phyloP scores from a whole-genome alignment of 1,139 yeast genomes.

The Yamadazyma aaseri region DNA sequence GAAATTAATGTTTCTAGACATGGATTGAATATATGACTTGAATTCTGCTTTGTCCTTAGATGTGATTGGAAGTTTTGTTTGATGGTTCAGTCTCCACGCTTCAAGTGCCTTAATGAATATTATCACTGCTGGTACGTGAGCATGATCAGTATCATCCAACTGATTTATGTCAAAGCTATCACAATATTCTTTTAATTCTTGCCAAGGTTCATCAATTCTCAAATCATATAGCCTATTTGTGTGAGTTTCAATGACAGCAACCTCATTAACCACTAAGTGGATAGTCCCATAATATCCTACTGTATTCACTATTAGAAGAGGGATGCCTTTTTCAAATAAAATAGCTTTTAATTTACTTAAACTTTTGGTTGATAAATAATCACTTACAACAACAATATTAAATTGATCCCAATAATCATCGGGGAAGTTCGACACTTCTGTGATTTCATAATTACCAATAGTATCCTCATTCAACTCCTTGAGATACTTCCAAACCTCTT shows the following conservation, averaged over 20 bases:
- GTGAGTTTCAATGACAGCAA: slow-evolving; percentile 75
- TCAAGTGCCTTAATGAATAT: slow-evolving; percentile 58
- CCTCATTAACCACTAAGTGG: slow-evolving; percentile 49
- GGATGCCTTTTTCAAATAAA: slow-evolving; percentile 48
- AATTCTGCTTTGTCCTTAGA: slow-evolving; percentile 50
- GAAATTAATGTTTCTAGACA: slow-evolving; percentile 34
- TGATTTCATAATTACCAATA: slow-evolving; percentile 31
- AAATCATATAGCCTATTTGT: slow-evolving; percentile 63
- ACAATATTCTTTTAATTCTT: slow-evolving; percentile 54
- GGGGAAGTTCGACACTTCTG: slow-evolving; percentile 17
- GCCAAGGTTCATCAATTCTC: slow-evolving; percentile 76
- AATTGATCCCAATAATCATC: slow-evolving; percentile 49
- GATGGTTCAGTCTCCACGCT: slow-evolving; percentile 38
- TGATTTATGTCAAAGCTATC: slow-evolving; percentile 48
- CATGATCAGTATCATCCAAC: slow-evolving; percentile 52
- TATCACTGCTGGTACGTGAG: slow-evolving; percentile 74
- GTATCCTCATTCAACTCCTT: slow-evolving; percentile 64
- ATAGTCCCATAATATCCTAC: slow-evolving; percentile 72
- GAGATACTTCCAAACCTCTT: slow-evolving; percentile 39
- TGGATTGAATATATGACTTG: slow-evolving; percentile 35
- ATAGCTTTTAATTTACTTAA: slow-evolving; percentile 29
- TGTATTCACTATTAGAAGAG: slow-evolving; percentile 52
- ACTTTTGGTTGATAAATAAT: slow-evolving; percentile 18
- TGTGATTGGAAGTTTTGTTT: slow-evolving; percentile 39
- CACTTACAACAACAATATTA: slow-evolving; percentile 52